Base-by-base conservation (phyloP, 208 protist species). In the Naegleria lovaniensis region DNA sequence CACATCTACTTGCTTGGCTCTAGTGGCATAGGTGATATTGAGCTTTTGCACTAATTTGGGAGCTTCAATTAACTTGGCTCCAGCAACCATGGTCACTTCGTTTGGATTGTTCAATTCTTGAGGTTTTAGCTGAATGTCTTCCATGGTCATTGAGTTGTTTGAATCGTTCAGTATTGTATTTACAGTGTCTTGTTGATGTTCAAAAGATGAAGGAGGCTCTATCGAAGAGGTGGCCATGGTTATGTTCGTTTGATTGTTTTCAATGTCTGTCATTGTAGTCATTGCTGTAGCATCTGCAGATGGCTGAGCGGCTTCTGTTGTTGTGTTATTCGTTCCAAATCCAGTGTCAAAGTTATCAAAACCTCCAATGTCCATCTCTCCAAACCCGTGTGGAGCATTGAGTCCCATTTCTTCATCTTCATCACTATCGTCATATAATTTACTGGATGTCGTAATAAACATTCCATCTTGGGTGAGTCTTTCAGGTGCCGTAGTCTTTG, bases 1-100 rank as follows among this genome's bases (percentile, higher is more conserved):
- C 33, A 96, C 92, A 91, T 96, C 92, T 1, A 96, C 91, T 25
- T 87, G 83, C 59, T 94, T 95, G 22, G 94, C 90, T n/a, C 67
- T 91, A 40, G 43, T 93, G 6, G 83, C 94, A 91, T 94, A 95
- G 19, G 85, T 79, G 39, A 94, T 92, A 25, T 91, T 40, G 6
- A 75, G 52, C 36, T 25, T 91, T 58, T 91, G 4, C 0, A 89
- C 92, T 58, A 36, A 55, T 5, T 41, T 15, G 5, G 92, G 92
- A 36, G 55, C 86, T 29, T 90, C 88, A 33, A 92, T 88, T 7
- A 93, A 52, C 11, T 59, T 15, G 3, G 6, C 41, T 25, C 29
- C 36, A 38, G 29, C 88, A 33, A 87, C 38, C 5, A 15, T 51
- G 0, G 19, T 83, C 29, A n/a, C 33, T 39, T 48, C 43, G 7